These are phyloP conservation scores for Globisporangium carolinianum DNA, from an alignment of 352 stramenopile species.

Conservation along the genomic window DNA sequence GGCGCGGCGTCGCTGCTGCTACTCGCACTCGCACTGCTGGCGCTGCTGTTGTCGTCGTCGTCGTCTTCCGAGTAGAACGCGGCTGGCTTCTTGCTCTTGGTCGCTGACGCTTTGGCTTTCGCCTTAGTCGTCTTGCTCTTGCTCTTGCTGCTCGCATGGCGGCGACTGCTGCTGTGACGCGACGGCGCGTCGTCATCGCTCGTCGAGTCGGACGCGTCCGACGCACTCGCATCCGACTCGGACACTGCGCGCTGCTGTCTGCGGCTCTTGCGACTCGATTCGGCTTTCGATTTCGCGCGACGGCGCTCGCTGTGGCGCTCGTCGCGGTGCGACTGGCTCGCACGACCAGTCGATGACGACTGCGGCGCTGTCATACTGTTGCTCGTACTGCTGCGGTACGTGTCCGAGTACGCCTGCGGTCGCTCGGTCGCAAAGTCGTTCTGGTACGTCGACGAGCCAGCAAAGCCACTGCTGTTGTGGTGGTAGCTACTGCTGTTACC, in stretches of 20 bases:
- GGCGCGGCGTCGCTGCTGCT: background rate
- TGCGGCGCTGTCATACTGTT: constrained; percentile 1
- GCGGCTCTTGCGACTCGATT: constrained; percentile 18
- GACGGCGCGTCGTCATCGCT: constrained; percentile 7
- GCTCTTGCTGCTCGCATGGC: background rate
- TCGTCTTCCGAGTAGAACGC: constrained; percentile 21
- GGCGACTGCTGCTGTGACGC: background rate
- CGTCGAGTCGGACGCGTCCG: constrained; percentile 15
- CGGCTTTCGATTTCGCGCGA: constrained; percentile 36
- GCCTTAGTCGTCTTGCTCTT: constrained; percentile 14
- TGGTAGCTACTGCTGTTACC: constrained; percentile 15
- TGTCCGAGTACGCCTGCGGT: constrained; percentile 45
- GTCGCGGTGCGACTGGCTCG: constrained; percentile 9
- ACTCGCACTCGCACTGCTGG: constrained; percentile 1
- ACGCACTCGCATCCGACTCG: constrained; percentile 16
- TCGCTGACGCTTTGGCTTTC: constrained; percentile 7
- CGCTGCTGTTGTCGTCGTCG: background rate
- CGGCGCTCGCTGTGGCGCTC: constrained; percentile 20
- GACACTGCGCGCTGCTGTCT: background rate
- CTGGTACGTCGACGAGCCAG: constrained; percentile 32
- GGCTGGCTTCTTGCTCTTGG: constrained; percentile 19
- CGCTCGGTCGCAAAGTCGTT: constrained; percentile 70
- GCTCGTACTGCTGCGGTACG: constrained; percentile 3
- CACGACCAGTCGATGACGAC: constrained; percentile 2
- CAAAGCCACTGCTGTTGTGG: constrained; percentile 7